Evolutionary conservation across 1,139 yeast genomes (phyloP).

Genomic region (Sugiyamaella japonica): DNA sequence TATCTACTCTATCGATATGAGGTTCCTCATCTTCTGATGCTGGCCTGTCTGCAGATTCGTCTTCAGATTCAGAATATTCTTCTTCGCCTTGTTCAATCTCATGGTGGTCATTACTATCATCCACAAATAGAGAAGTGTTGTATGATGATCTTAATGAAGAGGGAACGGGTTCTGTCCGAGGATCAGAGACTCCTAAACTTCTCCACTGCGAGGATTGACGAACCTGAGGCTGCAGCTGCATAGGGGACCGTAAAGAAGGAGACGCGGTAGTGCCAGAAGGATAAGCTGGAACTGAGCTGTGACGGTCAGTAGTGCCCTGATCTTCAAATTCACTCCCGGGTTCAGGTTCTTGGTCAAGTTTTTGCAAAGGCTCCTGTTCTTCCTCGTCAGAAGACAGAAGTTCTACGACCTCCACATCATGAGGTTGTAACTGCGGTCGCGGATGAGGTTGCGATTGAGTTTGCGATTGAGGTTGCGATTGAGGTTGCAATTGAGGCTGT

Average conservation of each 20-base stretch:
- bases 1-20: background rate
- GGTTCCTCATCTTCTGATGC: background rate
- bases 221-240: conserved; percentile 12
- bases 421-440: background rate
- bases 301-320: background rate
- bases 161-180: background rate
- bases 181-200: conserved; percentile 4
- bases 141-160: conserved; percentile 11
- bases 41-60: conserved; percentile 28
- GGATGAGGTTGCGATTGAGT: too few relatives aligned
- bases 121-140: conserved; percentile 7
- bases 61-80: conserved; percentile 38
- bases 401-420: conserved; percentile 23
- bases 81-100: conserved; percentile 32
- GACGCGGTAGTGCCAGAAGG: background rate
- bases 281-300: background rate
- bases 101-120: conserved; percentile 1
- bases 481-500: too few relatives aligned
- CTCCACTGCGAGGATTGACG: conserved; percentile 11
- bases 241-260: conserved; percentile 7
- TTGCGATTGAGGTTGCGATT: too few relatives aligned
- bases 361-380: background rate
- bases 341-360: background rate
- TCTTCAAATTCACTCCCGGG: conserved; percentile 1
- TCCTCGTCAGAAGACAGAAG: conserved; percentile 19